These are phyloP conservation scores for Dendrobium catenatum DNA, from an alignment of 106 monocot genomes.

Conservation along the genomic window DNA sequence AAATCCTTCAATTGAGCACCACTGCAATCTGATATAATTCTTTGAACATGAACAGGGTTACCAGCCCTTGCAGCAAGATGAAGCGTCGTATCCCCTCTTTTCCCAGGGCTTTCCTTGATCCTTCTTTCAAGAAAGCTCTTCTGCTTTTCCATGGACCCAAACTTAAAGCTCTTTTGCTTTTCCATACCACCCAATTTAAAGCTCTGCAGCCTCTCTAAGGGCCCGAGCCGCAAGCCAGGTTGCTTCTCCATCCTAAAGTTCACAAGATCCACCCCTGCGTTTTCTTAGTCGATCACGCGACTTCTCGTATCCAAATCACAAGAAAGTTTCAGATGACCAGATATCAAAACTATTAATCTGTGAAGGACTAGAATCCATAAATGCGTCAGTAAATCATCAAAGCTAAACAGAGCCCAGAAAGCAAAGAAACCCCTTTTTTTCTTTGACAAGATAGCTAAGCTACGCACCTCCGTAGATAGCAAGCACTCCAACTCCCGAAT, in stretches of 20 bases:
- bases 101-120: conserved; percentile 20
- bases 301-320: not conserved
- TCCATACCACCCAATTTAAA: conserved; percentile 1
- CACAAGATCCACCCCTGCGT: not conserved
- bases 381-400: not conserved
- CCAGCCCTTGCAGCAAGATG: conserved; percentile 19
- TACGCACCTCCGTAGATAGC: not conserved
- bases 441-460: not conserved
- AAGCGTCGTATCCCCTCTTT: conserved; percentile 16
- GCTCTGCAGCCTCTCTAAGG: conserved; percentile 1
- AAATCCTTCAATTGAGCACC: conserved; percentile 22
- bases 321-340: not conserved
- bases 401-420: not conserved
- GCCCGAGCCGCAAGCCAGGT: not conserved
- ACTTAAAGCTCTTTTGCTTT: conserved; percentile 12
- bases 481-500: not conserved
- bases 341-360: not conserved
- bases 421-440: not conserved
- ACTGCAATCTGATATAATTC: conserved; percentile 20
- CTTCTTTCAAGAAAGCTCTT: conserved; percentile 27
- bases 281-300: not conserved
- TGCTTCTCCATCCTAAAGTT: not conserved
- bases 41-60: conserved; percentile 14
- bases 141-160: conserved; percentile 23
- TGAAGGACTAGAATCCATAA: not conserved